These are phyloP conservation scores for Hypoxylon sp. DNA, from an alignment of 2,329 filamentous ascomycete species.

Conservation along the genomic window DNA sequence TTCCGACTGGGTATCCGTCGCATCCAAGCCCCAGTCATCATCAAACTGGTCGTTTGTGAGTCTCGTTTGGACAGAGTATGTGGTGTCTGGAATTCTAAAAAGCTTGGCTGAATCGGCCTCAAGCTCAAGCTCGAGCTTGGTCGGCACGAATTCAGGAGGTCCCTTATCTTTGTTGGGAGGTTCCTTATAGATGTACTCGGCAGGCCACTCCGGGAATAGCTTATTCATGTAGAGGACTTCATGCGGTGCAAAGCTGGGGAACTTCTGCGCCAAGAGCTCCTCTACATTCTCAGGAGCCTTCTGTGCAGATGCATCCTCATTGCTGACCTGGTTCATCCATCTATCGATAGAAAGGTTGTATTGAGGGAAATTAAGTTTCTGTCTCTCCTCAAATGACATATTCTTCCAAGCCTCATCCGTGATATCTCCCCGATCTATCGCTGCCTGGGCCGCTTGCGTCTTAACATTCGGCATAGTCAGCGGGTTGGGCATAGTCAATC, in stretches of 20 bases:
- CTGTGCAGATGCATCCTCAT: constrained; percentile 75
- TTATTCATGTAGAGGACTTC: constrained; percentile 84
- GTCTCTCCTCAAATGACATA: constrained; percentile 57
- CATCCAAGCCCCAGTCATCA: constrained; percentile 63
- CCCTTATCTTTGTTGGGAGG: constrained; percentile 82
- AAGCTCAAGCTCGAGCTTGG: constrained; percentile 89
- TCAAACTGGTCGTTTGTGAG: constrained; percentile 61
- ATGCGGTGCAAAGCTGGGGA: constrained; percentile 84
- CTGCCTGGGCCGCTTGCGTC: constrained; percentile 1
- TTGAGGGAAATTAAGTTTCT: constrained; percentile 61
- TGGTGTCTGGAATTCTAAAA: constrained; percentile 79
- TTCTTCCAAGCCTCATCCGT: constrained; percentile 56
- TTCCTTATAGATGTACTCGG: constrained; percentile 82
- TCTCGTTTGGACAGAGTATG: constrained; percentile 63
- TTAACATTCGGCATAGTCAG: constrained; percentile 22
- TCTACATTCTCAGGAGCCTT: constrained; percentile 79
- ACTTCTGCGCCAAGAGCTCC: constrained; percentile 83
- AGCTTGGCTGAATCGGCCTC: constrained; percentile 87
- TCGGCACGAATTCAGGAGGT: constrained; percentile 77
- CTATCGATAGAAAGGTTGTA: constrained; percentile 59
- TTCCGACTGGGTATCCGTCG: constrained; percentile 57
- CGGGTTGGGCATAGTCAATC: constrained; percentile 6
- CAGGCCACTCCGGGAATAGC: constrained; percentile 84
- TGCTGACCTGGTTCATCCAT: constrained; percentile 58
- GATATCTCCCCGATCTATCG: constrained; percentile 42